Base-by-base conservation (phyloP, 805 yeast species). In the Jamesozyma gamospora region DNA sequence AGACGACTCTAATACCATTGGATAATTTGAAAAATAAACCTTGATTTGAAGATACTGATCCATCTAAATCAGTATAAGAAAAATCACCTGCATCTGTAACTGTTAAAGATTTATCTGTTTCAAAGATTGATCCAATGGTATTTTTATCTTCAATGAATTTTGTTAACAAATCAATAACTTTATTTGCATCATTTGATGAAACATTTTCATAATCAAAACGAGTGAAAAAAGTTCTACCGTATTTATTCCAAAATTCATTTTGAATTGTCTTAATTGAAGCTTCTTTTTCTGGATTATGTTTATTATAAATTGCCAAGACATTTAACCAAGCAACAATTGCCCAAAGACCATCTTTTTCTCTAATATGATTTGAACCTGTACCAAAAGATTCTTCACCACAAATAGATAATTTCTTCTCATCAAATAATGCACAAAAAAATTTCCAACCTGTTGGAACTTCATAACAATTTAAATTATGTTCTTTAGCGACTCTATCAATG, bases 401-500 rank as follows among this genome's bases (percentile, higher is more conserved):
- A 57, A 90, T 90, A 43, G 95, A 83, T 52, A 90, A 73, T 66
- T 87, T 88, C 55, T 85, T 77, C 30, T 94, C 88, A 59, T 90
- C 98, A 55, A 90, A 90, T 49, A 90, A 67, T 4, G 95, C 90
- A 65, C 97, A 88, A 74, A 90, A 90, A 61, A 90, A 90, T 65
- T 90, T 90, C 98, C 98, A 90, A 28, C 97, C 98, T 15, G 98
- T 90, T 40, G 98, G 98, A 5, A 92, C 97, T 65, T 92, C 98
- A 63, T 90, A 90, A 45, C 79, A 69, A 37, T 79, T 65, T 48
- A 90, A 65, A 26, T 81, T 81, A 63, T 85, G 78, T 43, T 70
- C 69, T 58, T 75, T 74, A 25, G 95, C 97, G 18, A 92, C 98
- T 42, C 82, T 71, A 55, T 90, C 98, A 52, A 90, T 72, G 27